phyloP scores from a whole-genome alignment of 331 rosid genomes.

The Malus hybrid region DNA sequence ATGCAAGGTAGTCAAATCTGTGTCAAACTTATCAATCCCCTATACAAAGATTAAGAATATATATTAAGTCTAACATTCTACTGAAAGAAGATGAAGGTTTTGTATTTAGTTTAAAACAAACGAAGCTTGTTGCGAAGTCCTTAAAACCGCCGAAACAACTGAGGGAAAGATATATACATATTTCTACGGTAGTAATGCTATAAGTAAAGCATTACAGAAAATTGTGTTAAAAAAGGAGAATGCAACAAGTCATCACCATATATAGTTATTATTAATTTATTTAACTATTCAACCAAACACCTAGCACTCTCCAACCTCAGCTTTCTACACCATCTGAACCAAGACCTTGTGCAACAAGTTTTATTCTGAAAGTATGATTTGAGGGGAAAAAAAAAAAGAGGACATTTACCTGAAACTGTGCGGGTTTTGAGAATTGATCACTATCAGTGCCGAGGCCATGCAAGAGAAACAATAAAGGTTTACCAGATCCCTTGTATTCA shows the following conservation, averaged over 20 bases:
- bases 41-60: slow-evolving; percentile 14
- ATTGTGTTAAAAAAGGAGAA: neutral
- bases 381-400: neutral
- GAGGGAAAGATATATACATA: neutral
- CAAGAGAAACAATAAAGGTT: slow-evolving; percentile 67
- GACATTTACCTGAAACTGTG: slow-evolving; percentile 67
- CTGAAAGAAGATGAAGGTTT: neutral
- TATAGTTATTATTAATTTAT: neutral
- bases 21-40: slow-evolving; percentile 68
- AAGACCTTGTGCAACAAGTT: neutral
- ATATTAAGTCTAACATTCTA: neutral
- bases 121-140: neutral
- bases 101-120: neutral
- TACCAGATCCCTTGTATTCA: slow-evolving; percentile 37
- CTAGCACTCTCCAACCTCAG: neutral
- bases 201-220: neutral
- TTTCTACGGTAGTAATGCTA: neutral
- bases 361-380: neutral
- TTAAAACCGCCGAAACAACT: neutral
- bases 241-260: neutral
- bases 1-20: slow-evolving; percentile 62
- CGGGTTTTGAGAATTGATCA: slow-evolving; percentile 51
- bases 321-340: neutral
- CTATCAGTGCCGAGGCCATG: slow-evolving; percentile 83
- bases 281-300: neutral